Evolutionary conservation across 2,329 filamentous ascomycete genomes (phyloP).

Genomic region (Trichoderma sp.): DNA sequence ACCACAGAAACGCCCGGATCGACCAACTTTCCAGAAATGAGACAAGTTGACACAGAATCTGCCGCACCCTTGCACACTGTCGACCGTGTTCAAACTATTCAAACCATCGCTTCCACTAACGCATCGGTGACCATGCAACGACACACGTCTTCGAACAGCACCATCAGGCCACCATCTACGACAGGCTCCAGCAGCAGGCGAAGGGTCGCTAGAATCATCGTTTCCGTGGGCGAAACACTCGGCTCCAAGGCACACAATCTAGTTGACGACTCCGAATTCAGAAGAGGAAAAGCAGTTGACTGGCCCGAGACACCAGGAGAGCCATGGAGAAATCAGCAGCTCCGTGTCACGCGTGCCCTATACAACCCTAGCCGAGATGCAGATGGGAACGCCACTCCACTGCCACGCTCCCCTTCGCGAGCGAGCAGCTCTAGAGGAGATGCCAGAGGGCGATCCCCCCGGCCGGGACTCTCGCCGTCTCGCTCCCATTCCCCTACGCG

Average conservation of each 20-base stretch:
- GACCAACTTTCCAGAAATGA: neutral
- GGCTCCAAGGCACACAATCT: slow-evolving; percentile 51
- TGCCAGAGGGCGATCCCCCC: neutral
- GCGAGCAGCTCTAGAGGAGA: slow-evolving; percentile 42
- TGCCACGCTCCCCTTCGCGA: slow-evolving; percentile 39
- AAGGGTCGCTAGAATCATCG: slow-evolving; percentile 49
- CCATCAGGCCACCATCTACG: neutral
- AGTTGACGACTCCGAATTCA: slow-evolving; percentile 54
- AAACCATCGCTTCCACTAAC: neutral
- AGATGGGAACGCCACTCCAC: slow-evolving; percentile 38
- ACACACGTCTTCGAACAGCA: neutral
- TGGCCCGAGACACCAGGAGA: slow-evolving; percentile 62
- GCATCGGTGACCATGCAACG: neutral
- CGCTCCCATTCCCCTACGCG: neutral
- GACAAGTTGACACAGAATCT: neutral
- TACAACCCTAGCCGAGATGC: slow-evolving; percentile 45
- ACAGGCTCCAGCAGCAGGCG: slow-evolving; percentile 41
- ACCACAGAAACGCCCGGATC: neutral
- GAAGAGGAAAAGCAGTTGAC: slow-evolving; percentile 48
- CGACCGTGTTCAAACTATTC: neutral
- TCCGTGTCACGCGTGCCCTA: slow-evolving; percentile 44
- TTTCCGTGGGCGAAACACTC: slow-evolving; percentile 48
- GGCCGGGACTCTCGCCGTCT: neutral
- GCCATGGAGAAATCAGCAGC: slow-evolving; percentile 28
- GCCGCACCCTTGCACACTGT: neutral